These are phyloP conservation scores for Arabidopsis arenosa DNA, from an alignment of 345 rosid species.

Conservation along the genomic window DNA sequence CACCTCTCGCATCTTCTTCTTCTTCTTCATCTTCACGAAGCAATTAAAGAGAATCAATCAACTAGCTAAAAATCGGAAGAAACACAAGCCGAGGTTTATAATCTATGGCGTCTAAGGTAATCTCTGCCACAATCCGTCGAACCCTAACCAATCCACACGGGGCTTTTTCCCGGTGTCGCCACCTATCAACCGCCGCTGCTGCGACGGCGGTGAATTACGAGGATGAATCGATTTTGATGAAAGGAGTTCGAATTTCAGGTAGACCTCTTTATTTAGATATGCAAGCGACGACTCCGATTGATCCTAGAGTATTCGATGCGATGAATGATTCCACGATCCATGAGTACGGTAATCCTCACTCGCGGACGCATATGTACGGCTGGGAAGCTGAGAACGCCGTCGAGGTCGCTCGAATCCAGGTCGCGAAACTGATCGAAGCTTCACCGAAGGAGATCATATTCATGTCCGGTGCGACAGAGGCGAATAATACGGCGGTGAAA, in stretches of 20 bases:
- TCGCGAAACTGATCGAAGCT: slow-evolving; percentile 78
- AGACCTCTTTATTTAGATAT: slow-evolving; percentile 80
- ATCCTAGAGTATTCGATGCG: slow-evolving; percentile 86
- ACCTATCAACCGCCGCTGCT: slow-evolving; percentile 48
- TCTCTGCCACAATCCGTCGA: slow-evolving; percentile 58
- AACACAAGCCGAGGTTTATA: background rate
- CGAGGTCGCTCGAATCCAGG: slow-evolving; percentile 76
- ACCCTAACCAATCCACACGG: slow-evolving; percentile 30
- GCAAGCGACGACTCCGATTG: slow-evolving; percentile 91
- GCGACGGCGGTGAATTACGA: slow-evolving; percentile 39
- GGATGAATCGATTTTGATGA: slow-evolving; percentile 56
- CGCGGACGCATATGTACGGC: slow-evolving; percentile 93
- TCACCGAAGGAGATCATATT: slow-evolving; percentile 90
- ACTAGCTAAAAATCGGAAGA: background rate
- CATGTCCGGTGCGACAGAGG: slow-evolving; percentile 96
- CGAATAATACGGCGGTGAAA: slow-evolving; percentile 82
- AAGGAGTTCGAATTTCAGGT: slow-evolving; percentile 73
- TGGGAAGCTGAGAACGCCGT: slow-evolving; percentile 97
- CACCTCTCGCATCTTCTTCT: slow-evolving; percentile 11
- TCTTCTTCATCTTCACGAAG: slow-evolving; percentile 12
- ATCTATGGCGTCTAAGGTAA: slow-evolving; percentile 68
- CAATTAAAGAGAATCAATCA: background rate
- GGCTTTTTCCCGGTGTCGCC: slow-evolving; percentile 36
- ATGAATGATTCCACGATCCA: slow-evolving; percentile 76
- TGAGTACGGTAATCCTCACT: slow-evolving; percentile 91